phyloP scores from a whole-genome alignment of 2,329 filamentous ascomycete species.

The Ceratocystis cubensis region DNA sequence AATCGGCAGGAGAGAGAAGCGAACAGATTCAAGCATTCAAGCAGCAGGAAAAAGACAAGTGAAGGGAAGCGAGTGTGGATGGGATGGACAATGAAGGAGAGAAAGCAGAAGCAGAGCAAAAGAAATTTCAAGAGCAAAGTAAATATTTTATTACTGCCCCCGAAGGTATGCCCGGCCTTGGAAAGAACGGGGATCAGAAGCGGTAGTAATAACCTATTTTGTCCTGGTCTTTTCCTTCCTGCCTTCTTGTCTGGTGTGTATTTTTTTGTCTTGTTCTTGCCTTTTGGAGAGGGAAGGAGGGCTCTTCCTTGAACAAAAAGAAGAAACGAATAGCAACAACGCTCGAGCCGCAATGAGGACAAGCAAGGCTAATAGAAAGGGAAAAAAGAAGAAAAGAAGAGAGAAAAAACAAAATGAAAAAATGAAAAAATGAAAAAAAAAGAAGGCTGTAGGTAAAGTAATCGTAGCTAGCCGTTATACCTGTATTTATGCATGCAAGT shows the following conservation, averaged over 20 bases:
- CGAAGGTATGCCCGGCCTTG: neutral
- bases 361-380: neutral
- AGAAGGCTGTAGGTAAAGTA: neutral
- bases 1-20: neutral
- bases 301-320: neutral
- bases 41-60: neutral
- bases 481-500: neutral
- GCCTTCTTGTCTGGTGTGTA: neutral
- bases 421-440: neutral
- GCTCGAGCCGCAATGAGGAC: neutral
- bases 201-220: neutral
- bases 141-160: too few species aligned
- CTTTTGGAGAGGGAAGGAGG: neutral
- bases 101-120: neutral
- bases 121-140: neutral
- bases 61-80: neutral
- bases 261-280: neutral
- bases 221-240: neutral
- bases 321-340: neutral
- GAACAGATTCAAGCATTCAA: too few species aligned
- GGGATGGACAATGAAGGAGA: neutral
- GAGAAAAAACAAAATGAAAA: neutral
- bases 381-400: neutral
- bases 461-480: neutral
- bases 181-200: neutral